Evolutionary conservation across 116 monocot species (phyloP), one percentile per base, ranked within the genome.

Genomic region (Dioscorea cayenensis): DNA sequence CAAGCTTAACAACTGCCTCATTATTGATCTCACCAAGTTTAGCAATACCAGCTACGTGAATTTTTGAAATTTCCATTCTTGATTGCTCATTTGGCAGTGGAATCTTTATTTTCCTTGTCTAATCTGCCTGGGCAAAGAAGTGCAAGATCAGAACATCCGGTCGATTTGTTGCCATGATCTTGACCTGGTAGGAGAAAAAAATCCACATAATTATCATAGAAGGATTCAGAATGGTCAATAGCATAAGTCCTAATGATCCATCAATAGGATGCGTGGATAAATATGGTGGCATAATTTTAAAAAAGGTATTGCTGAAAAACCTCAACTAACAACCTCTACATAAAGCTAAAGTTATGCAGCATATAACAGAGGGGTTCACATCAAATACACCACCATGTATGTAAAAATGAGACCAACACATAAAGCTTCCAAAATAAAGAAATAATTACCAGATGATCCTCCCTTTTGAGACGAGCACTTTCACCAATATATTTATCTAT

Each of bases 401-500:
- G 25, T 25, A 25, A 25, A 25, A 25, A 25, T 25, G 25, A 25
- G 25, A 25, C 25, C 25, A 25, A 25, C 25, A 25, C 25, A 25
- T 25, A 25, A 25, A 25, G 77, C 99, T 99, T 59, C 91, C 80
- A 75, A 43, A 55, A n/a, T 55, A 49, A 38, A 61, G 62, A 64
- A 18, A 21, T 61, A 18, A 16, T 77, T 68, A 94, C 99, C 78
- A 94, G 94, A 72, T 99, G 99, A 72, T 94, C 99, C 60, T 99
- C 99, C 28, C 99, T 82, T 51, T 94, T 99, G 65, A 99, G 77
- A 35, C 94, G 79, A 60, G 99, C 99, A 83, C 99, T 99, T 87
- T 99, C 94, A 79, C 99, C 99, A 27, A 99, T 94, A 73, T 99
- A 99, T 78, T 99, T 99, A 71, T 94, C 99, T 69, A 99, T 99